Base-by-base conservation (phyloP, 352 stramenopile species). In the Globisporangium spiculum region DNA sequence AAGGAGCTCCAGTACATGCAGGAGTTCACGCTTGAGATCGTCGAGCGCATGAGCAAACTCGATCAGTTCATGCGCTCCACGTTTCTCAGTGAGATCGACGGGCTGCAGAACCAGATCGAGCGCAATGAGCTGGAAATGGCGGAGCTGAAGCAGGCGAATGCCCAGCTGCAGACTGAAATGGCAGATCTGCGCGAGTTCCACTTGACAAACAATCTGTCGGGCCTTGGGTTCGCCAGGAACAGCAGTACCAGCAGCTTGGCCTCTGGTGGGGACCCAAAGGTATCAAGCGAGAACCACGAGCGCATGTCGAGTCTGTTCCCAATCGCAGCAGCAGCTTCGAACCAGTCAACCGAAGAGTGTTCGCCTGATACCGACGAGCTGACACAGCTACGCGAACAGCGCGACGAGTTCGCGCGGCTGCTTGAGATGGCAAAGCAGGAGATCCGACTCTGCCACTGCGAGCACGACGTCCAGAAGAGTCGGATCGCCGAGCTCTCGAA, bases 351-450 rank as follows among this genome's bases (percentile, higher is more conserved):
- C 16, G 32, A 27, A 36, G 70, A 48, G 20, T 16, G 9, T 27
- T 36, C 55, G 16, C 30, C 4, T 61, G 55, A 18, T 61, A 36
- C 22, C 3, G 55, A 61, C 3, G 68, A 77, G 24, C 44, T 89
- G 5, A 78, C 78, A 16, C 70, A 78, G 5, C 80, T 88, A 34
- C 86, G 77, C 4, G 61, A 78, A 6, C 80, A 87, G 48, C 86
- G 80, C 16, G 68, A 85, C 12, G 83, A 92, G 32, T 71, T 84
- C n/a, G 72, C 64, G 6, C 73, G 81, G 0, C 22, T 90, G 10
- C 62, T 92, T 5, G 83, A 92, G 41, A 88, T 92, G 80, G 81
- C 81, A 0, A 90, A 92, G 62, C 78, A 90, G 55, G 83, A 92
- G 52, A 92, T 92, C n/a, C 73, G 73, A 0, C 59, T 92, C 44